Conservation (phyloP, 148 eudicot species). For the Rhododendron williamsianum region DNA sequence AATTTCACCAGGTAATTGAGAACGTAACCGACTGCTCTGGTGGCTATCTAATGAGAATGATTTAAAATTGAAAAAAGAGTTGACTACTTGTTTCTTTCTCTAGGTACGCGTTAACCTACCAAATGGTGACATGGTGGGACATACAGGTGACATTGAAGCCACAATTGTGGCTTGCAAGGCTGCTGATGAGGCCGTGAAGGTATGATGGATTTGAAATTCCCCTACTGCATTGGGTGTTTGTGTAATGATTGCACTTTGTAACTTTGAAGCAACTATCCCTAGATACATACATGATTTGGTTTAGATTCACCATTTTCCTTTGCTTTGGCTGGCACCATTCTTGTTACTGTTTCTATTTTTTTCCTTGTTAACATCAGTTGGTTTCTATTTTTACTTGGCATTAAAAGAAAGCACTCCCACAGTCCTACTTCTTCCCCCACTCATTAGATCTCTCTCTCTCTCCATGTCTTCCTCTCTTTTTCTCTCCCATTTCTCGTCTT, state of each 20-base stretch:
- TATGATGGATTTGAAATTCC: conserved; percentile 17
- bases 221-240: background rate
- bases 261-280: background rate
- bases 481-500: background rate
- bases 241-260: background rate
- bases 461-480: background rate
- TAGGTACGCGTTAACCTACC: conserved; percentile 94
- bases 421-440: background rate
- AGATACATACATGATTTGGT: background rate
- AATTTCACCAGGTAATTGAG: conserved; percentile 67
- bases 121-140: conserved; percentile 93
- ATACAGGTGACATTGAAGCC: conserved; percentile 88
- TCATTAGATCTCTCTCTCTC: background rate
- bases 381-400: background rate
- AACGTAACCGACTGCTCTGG: background rate
- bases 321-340: background rate
- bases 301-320: background rate
- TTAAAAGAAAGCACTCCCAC: background rate
- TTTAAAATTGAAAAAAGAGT: background rate
- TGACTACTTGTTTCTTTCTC: background rate
- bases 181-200: conserved; percentile 97
- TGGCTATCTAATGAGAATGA: background rate
- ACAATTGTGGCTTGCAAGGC: conserved; percentile 84
- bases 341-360: background rate
- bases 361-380: background rate